A percentile compares a stretch with the other conserved stretches of the same genome.
These are phyloP conservation scores for Sordariomycetes sp. DNA, from an alignment of 2,329 filamentous ascomycete genomes.

Conservation along the genomic window DNA sequence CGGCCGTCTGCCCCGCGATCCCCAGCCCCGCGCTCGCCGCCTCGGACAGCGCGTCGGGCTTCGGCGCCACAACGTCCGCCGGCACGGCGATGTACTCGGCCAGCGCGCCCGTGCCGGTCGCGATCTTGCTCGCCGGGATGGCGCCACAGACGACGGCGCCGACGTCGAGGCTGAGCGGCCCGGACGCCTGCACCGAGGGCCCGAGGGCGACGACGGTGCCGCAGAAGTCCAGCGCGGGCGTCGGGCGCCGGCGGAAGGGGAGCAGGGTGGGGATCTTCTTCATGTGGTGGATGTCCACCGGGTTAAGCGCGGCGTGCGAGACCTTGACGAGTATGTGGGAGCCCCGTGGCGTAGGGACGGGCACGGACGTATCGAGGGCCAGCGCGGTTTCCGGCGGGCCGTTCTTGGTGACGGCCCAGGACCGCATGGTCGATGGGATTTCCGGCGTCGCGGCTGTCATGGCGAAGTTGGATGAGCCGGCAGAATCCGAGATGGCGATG, in stretches of 20 bases:
- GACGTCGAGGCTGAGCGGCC: constrained; percentile 6
- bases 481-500: background rate
- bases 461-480: background rate
- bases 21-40: constrained; percentile 19
- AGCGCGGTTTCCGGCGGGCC: constrained; percentile 14
- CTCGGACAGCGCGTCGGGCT: constrained; percentile 13
- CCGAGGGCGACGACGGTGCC: constrained; percentile 20
- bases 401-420: constrained; percentile 16
- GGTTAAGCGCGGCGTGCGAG: constrained; percentile 23
- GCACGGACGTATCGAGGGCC: constrained; percentile 11
- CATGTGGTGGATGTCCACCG: constrained; percentile 22
- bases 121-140: constrained; percentile 14
- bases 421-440: constrained; percentile 16
- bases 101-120: constrained; percentile 19
- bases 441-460: background rate
- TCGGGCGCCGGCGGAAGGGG: constrained; percentile 18
- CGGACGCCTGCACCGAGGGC: constrained; percentile 7
- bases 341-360: constrained; percentile 8
- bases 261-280: constrained; percentile 15
- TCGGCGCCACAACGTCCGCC: constrained; percentile 14
- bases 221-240: constrained; percentile 21
- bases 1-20: constrained; percentile 21
- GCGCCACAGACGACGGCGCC: constrained; percentile 19
- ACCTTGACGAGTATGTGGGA: constrained; percentile 18
- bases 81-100: constrained; percentile 22